phyloP scores from a whole-genome alignment of 805 yeast genomes.

The Yamadazyma ubonensis region DNA sequence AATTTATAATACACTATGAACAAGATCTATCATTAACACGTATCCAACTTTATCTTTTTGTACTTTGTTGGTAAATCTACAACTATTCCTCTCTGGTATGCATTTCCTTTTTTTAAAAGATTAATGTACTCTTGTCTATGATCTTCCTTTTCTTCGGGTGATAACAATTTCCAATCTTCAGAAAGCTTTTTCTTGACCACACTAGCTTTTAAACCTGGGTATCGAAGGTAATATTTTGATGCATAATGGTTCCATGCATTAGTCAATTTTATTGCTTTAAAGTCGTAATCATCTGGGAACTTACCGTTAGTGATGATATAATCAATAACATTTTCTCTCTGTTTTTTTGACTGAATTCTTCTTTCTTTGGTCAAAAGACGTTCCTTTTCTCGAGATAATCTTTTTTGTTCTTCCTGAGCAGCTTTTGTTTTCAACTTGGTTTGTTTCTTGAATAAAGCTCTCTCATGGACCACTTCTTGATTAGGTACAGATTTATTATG shows the following conservation, averaged over 20 bases:
- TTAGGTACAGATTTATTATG: slow-evolving; percentile 8
- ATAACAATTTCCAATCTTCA: slow-evolving; percentile 26
- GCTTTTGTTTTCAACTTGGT: slow-evolving; percentile 2
- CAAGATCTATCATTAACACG: background rate
- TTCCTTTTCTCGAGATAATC: slow-evolving; percentile 6
- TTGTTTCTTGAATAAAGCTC: slow-evolving; percentile 9
- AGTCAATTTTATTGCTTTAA: slow-evolving; percentile 20
- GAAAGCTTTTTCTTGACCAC: slow-evolving; percentile 14
- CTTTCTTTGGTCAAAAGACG: slow-evolving; percentile 15
- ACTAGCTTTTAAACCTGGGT: background rate
- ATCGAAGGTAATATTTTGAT: slow-evolving; percentile 7
- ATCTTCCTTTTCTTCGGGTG: slow-evolving; percentile 26
- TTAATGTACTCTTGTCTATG: slow-evolving; percentile 28
- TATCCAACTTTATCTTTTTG: slow-evolving; percentile 2
- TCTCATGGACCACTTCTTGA: slow-evolving; percentile 3
- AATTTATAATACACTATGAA: background rate
- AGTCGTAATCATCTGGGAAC: slow-evolving; percentile 15
- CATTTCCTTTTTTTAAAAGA: slow-evolving; percentile 18
- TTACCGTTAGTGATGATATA: slow-evolving; percentile 13
- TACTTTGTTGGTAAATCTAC: slow-evolving; percentile 9
- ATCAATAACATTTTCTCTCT: slow-evolving; percentile 5
- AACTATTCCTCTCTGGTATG: slow-evolving; percentile 13
- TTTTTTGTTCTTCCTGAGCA: slow-evolving; percentile 8
- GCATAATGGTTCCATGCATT: slow-evolving; percentile 38
- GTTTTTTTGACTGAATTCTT: slow-evolving; percentile 5